Conservation (phyloP, 768 basidiomycete species). For the Podaxis sp. region DNA sequence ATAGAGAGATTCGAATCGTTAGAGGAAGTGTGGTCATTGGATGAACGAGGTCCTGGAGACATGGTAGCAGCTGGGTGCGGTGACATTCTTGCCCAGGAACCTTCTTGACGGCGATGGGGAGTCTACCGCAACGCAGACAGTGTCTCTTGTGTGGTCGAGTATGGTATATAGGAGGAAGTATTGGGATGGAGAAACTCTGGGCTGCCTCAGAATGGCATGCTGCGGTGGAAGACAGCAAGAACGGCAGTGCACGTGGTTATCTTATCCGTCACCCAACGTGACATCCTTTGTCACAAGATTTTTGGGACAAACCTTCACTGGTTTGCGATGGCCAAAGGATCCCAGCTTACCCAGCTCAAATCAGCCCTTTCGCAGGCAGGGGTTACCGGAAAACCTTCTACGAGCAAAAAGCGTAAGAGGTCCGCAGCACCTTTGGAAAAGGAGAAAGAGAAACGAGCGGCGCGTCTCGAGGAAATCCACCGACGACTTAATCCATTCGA, state of each 20-base stretch:
- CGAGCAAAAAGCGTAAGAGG: constrained; percentile 72
- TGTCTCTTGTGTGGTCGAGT: background rate
- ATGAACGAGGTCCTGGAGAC: constrained; percentile 13
- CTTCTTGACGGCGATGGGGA: background rate
- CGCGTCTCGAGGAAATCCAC: constrained; percentile 81
- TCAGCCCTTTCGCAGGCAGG: constrained; percentile 80
- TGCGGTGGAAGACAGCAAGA: background rate
- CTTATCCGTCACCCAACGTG: constrained; percentile 3
- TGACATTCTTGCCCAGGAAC: background rate
- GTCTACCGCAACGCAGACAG: background rate
- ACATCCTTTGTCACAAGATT: constrained; percentile 27
- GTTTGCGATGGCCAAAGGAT: constrained; percentile 69
- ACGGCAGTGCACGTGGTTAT: constrained; percentile 5
- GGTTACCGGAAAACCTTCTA: constrained; percentile 54
- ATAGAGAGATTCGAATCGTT: constrained; percentile 36
- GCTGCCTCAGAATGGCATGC: background rate
- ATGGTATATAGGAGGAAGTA: background rate
- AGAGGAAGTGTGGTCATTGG: constrained; percentile 14
- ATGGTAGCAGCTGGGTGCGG: constrained; percentile 18
- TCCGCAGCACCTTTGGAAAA: constrained; percentile 53
- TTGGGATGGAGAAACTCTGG: background rate
- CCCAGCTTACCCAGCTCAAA: constrained; percentile 91
- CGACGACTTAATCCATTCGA: constrained; percentile 93
- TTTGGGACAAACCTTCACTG: constrained; percentile 12
- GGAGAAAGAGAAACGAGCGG: constrained; percentile 80